Conservation (phyloP, 305 asterid species). For the Plantago lanceolata region DNA sequence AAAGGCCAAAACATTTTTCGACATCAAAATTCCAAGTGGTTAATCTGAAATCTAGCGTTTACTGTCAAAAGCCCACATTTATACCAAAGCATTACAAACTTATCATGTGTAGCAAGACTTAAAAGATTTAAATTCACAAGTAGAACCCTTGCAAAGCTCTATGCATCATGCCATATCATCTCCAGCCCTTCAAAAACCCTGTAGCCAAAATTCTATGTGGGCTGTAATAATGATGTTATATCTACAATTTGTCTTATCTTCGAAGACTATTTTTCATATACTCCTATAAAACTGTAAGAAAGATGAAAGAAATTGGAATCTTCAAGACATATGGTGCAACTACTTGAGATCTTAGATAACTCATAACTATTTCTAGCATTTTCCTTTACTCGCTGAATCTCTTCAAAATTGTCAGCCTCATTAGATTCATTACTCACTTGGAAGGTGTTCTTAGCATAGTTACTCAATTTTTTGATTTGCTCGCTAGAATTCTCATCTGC, state of each 20-base stretch:
- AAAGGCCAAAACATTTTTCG: background rate
- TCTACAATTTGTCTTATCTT: too few relatives aligned
- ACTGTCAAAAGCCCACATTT: background rate
- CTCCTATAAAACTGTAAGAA: background rate
- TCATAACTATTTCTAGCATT: background rate
- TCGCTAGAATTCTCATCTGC: background rate
- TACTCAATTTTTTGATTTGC: background rate
- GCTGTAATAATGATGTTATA: background rate
- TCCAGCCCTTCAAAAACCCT: background rate
- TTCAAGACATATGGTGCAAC: background rate
- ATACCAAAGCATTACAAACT: background rate
- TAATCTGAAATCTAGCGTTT: background rate
- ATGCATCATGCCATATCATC: background rate
- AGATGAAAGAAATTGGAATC: background rate
- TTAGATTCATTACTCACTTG: too few relatives aligned
- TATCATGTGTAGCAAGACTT: background rate
- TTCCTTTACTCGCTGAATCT: background rate
- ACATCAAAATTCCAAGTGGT: background rate
- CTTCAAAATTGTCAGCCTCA: background rate
- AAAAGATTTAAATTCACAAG: background rate
- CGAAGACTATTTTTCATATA: too few relatives aligned
- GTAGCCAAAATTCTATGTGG: background rate
- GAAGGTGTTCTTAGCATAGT: too few relatives aligned
- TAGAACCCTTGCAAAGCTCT: too few relatives aligned
- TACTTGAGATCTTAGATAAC: background rate